Percentiles rank a stretch among this genome's conserved stretches.
phyloP scores from a whole-genome alignment of 2,329 filamentous ascomycete species.

The Rhinocladiella similis region DNA sequence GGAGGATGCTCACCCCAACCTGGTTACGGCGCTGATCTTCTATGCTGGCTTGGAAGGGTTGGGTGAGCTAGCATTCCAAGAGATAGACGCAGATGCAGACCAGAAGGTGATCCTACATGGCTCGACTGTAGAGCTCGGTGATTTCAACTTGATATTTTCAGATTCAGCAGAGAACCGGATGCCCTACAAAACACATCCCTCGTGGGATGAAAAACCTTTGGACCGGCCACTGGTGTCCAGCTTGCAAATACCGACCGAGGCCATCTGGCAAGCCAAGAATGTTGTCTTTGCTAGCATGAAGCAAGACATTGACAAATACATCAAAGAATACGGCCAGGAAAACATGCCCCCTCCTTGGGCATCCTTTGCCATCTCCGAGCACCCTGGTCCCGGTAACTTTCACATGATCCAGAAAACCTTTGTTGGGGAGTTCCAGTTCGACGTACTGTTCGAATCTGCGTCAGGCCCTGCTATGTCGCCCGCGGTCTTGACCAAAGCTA shows the following conservation, averaged over 20 bases:
- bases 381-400: slow-evolving; percentile 70
- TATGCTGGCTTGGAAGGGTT: slow-evolving; percentile 79
- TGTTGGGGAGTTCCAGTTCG: slow-evolving; percentile 85
- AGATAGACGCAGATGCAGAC: slow-evolving; percentile 55
- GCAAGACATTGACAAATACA: slow-evolving; percentile 59
- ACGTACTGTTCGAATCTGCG: slow-evolving; percentile 82
- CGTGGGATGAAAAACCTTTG: slow-evolving; percentile 67
- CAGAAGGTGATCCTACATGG: slow-evolving; percentile 71
- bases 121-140: slow-evolving; percentile 68
- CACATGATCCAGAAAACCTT: slow-evolving; percentile 92
- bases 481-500: slow-evolving; percentile 69
- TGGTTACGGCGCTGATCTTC: slow-evolving; percentile 78
- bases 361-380: slow-evolving; percentile 75
- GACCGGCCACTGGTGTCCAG: slow-evolving; percentile 77
- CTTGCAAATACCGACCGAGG: slow-evolving; percentile 63
- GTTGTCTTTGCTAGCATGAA: slow-evolving; percentile 66
- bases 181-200: slow-evolving; percentile 61
- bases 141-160: slow-evolving; percentile 77
- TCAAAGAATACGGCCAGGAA: slow-evolving; percentile 61
- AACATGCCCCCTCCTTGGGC: slow-evolving; percentile 80
- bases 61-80: slow-evolving; percentile 63
- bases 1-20: slow-evolving; percentile 63
- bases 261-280: slow-evolving; percentile 81
- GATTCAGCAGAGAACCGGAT: slow-evolving; percentile 65
- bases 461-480: slow-evolving; percentile 60